Evolutionary conservation across 495 filamentous ascomycete species (phyloP).

Genomic region (Arthonia radiata): DNA sequence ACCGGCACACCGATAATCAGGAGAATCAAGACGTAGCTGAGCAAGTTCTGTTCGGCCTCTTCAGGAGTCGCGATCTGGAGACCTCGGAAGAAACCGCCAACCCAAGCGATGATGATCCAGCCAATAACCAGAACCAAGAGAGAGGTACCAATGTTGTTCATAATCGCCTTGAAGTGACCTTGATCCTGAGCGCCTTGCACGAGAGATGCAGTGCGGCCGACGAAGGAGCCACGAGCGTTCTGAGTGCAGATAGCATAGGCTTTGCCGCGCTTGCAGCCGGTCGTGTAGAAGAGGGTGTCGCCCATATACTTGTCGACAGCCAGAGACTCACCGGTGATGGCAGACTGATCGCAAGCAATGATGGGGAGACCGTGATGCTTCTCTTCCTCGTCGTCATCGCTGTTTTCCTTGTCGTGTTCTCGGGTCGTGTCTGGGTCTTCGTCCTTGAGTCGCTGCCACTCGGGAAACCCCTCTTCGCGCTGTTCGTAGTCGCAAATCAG

Average conservation of each 20-base stretch:
- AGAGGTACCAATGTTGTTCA: constrained; percentile 48
- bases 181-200: constrained; percentile 45
- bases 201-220: constrained; percentile 44
- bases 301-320: constrained; percentile 59
- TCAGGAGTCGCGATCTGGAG: constrained; percentile 40
- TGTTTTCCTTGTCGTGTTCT: constrained; percentile 6
- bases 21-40: constrained; percentile 41
- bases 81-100: constrained; percentile 53
- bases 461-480: constrained; percentile 43
- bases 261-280: constrained; percentile 57
- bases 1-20: constrained; percentile 53
- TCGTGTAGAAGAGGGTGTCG: constrained; percentile 48
- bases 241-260: constrained; percentile 39
- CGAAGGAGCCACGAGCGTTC: constrained; percentile 42
- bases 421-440: constrained; percentile 20
- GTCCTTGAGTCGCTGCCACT: constrained; percentile 42
- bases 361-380: constrained; percentile 34
- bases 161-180: constrained; percentile 64
- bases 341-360: constrained; percentile 45
- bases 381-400: constrained; percentile 8
- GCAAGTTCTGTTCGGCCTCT: constrained; percentile 21
- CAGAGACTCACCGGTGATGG: constrained; percentile 56
- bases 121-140: constrained; percentile 47
- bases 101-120: constrained; percentile 48
- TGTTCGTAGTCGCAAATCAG: constrained; percentile 54